These are phyloP conservation scores for Ambrosiella beaveri DNA, from an alignment of 2,329 filamentous ascomycete species.

Conservation along the genomic window DNA sequence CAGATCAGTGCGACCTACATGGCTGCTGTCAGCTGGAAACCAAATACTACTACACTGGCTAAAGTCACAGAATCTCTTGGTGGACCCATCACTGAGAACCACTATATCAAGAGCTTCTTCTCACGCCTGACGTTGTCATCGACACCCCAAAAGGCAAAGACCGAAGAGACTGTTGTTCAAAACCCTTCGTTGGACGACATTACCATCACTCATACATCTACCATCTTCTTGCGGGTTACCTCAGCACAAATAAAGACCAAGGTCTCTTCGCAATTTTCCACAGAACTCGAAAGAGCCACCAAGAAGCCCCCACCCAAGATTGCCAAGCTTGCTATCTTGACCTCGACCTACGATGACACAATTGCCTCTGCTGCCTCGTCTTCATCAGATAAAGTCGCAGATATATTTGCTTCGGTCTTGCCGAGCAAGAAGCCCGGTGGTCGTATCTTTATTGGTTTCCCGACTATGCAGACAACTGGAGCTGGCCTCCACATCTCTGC, in stretches of 20 bases:
- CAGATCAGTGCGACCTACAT: conserved; percentile 88
- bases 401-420: conserved; percentile 80
- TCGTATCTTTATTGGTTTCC: conserved; percentile 91
- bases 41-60: conserved; percentile 25
- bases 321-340: conserved; percentile 73
- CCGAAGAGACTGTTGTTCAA: conserved; percentile 37
- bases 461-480: conserved; percentile 91
- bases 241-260: conserved; percentile 68
- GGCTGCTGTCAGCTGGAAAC: conserved; percentile 73
- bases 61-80: conserved; percentile 34
- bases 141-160: conserved; percentile 35
- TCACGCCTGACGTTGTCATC: conserved; percentile 47
- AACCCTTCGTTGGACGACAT: conserved; percentile 53
- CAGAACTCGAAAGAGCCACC: conserved; percentile 83
- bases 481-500: conserved; percentile 88
- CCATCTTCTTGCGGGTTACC: conserved; percentile 77
- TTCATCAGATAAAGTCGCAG: conserved; percentile 29
- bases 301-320: conserved; percentile 89
- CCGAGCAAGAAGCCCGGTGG: conserved; percentile 69
- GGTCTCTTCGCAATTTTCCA: conserved; percentile 53
- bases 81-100: conserved; percentile 30
- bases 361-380: conserved; percentile 43
- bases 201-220: conserved; percentile 50
- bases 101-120: conserved; percentile 64
- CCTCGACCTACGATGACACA: conserved; percentile 74